Evolutionary conservation across 169 alveolate genomes (phyloP).

Genomic region (Cryptosporidium ubiquitum): DNA sequence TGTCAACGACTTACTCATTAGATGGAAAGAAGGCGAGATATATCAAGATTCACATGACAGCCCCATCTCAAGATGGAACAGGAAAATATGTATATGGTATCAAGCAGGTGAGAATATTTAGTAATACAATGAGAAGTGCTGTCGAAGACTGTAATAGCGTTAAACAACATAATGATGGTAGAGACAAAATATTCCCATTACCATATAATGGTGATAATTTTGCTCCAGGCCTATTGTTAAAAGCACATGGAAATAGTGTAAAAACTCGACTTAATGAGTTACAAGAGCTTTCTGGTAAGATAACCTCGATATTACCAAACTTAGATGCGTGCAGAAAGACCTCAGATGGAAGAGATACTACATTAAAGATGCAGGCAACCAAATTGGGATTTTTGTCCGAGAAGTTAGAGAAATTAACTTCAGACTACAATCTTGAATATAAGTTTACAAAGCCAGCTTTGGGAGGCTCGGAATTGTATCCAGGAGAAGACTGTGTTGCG

Average conservation of each 20-base stretch:
- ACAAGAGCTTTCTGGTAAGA: slow-evolving; percentile 63
- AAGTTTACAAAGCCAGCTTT: slow-evolving; percentile 58
- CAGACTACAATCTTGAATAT: slow-evolving; percentile 44
- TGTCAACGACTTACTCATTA: slow-evolving; percentile 35
- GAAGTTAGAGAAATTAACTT: slow-evolving; percentile 33
- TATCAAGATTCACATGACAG: slow-evolving; percentile 10
- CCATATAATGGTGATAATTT: slow-evolving; percentile 58
- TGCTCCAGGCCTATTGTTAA: slow-evolving; percentile 59
- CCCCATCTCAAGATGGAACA: slow-evolving; percentile 17
- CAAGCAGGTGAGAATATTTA: slow-evolving; percentile 53
- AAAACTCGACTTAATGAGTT: slow-evolving; percentile 37
- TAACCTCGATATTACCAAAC: slow-evolving; percentile 37
- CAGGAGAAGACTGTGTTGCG: slow-evolving; percentile 69
- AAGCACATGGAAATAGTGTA: slow-evolving; percentile 57
- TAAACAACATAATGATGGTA: slow-evolving; percentile 49
- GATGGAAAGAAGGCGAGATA: slow-evolving; percentile 72
- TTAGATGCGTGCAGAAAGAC: slow-evolving; percentile 68
- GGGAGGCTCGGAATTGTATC: slow-evolving; percentile 56
- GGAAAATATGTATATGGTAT: slow-evolving; percentile 57
- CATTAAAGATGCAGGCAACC: slow-evolving; percentile 49
- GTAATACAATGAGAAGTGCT: slow-evolving; percentile 67
- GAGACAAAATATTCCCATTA: slow-evolving; percentile 62
- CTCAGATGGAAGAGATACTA: slow-evolving; percentile 53
- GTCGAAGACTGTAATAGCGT: slow-evolving; percentile 40
- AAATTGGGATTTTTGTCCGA: slow-evolving; percentile 69